These are phyloP conservation scores for Aureobasidium sp. DNA, from an alignment of 2,329 filamentous ascomycete genomes.

Conservation along the genomic window DNA sequence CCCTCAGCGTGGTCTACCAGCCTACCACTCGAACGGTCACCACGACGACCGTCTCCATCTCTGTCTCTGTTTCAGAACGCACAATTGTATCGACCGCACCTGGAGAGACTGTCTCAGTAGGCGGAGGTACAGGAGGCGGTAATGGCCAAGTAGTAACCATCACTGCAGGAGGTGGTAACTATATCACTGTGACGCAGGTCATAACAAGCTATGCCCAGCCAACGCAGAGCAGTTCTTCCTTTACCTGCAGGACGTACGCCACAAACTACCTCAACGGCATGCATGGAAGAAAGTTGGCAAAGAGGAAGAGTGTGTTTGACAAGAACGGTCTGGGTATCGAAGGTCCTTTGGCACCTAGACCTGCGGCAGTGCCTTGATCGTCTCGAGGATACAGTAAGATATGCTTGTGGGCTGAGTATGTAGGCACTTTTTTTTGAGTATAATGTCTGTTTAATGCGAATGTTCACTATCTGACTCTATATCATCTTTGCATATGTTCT, in stretches of 20 bases:
- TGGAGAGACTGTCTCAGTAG: constrained; percentile 15
- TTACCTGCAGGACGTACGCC: constrained; percentile 24
- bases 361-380: constrained; percentile 10
- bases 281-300: constrained; percentile 16
- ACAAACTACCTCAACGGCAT: constrained; percentile 26
- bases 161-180: constrained; percentile 20
- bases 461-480: background rate
- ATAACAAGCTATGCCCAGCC: constrained; percentile 18
- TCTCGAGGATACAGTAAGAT: background rate
- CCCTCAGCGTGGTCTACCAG: constrained; percentile 21
- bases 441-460: background rate
- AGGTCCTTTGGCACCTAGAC: constrained; percentile 7
- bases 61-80: constrained; percentile 18
- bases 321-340: constrained; percentile 15
- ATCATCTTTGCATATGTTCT: too few species aligned
- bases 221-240: constrained; percentile 19
- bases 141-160: constrained; percentile 20
- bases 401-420: background rate
- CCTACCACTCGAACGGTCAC: constrained; percentile 23
- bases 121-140: constrained; percentile 10
- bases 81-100: constrained; percentile 19
- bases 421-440: background rate
- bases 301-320: constrained; percentile 23
- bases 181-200: constrained; percentile 22
- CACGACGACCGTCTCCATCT: constrained; percentile 22